phyloP scores from a whole-genome alignment of 2,329 filamentous ascomycete species.

The Microdochium paspali region DNA sequence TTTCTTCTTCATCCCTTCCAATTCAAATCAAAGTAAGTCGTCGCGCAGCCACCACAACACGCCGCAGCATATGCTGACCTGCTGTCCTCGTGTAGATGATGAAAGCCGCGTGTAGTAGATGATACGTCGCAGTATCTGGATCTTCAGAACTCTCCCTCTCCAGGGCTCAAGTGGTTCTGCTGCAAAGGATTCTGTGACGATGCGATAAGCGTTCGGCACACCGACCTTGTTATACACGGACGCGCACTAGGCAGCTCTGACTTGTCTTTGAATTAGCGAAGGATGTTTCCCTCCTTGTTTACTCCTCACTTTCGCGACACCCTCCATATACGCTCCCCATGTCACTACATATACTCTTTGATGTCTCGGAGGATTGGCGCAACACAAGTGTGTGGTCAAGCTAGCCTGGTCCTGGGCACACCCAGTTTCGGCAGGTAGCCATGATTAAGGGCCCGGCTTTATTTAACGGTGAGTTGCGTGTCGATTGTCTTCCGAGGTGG shows the following conservation, averaged over 20 bases:
- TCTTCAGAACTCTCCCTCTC: conserved; percentile 75
- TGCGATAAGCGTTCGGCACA: conserved; percentile 99
- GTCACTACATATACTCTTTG: too few relatives aligned
- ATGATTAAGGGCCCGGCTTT: too few relatives aligned
- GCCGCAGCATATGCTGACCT: conserved; percentile 22
- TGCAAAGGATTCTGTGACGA: conserved; percentile 57
- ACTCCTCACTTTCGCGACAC: not conserved
- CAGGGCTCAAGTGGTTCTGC: conserved; percentile 82
- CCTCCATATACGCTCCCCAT: too few relatives aligned
- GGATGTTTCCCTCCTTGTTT: conserved; percentile 3
- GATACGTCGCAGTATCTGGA: conserved; percentile 63
- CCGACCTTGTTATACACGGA: conserved; percentile 93
- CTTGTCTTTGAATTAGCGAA: conserved; percentile 28
- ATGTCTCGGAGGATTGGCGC: too few relatives aligned
- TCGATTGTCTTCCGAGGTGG: too few relatives aligned
- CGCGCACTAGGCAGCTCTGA: conserved; percentile 99
- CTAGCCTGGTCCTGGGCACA: too few relatives aligned
- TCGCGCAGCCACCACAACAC: conserved; percentile 2
- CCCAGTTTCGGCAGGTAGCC: too few relatives aligned
- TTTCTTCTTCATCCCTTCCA: conserved; percentile 85
- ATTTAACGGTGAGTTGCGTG: too few relatives aligned
- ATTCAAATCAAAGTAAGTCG: conserved; percentile 91
- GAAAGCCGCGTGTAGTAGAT: conserved; percentile 97
- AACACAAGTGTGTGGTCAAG: not conserved
- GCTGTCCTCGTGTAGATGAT: conserved; percentile 64